Evolutionary conservation across 305 asterid genomes (phyloP).

Genomic region (Rubia tinctorum): DNA sequence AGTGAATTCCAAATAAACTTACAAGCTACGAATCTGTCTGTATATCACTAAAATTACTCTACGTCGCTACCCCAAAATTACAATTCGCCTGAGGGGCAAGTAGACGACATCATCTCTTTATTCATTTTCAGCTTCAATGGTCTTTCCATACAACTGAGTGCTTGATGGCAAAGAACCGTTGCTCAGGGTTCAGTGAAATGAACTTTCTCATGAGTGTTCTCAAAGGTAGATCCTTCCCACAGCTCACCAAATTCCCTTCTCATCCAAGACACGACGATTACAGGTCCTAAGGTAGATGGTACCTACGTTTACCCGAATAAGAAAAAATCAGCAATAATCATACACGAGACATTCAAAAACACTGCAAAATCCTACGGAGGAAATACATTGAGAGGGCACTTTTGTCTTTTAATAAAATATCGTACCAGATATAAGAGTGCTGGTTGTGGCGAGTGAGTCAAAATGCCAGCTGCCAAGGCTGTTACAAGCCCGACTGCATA

Average conservation of each 20-base stretch:
- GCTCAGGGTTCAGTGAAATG: constrained; percentile 43
- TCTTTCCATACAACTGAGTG: neutral
- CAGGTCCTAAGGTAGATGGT: constrained; percentile 91
- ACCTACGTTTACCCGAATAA: constrained; percentile 38
- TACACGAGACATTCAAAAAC: no score
- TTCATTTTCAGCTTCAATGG: constrained; percentile 4
- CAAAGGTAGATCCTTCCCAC: constrained; percentile 73
- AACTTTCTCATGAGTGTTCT: constrained; percentile 48
- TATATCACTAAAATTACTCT: neutral
- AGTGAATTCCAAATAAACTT: no score
- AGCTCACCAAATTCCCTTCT: constrained; percentile 69
- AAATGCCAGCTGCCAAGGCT: constrained; percentile 89
- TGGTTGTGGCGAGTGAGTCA: constrained; percentile 91
- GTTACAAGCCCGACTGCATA: constrained; percentile 71
- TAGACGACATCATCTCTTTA: neutral
- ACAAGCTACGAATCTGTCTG: neutral
- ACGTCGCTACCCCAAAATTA: neutral
- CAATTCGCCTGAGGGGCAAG: neutral
- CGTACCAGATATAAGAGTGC: constrained; percentile 90
- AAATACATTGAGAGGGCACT: neutral
- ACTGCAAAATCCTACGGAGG: neutral
- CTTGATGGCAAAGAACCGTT: constrained; percentile 5
- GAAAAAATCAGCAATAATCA: constrained; percentile 3
- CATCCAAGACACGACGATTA: constrained; percentile 68
- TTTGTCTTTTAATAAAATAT: neutral